Base-by-base conservation (phyloP, 768 basidiomycete genomes). In the Kwoniella europaea region DNA sequence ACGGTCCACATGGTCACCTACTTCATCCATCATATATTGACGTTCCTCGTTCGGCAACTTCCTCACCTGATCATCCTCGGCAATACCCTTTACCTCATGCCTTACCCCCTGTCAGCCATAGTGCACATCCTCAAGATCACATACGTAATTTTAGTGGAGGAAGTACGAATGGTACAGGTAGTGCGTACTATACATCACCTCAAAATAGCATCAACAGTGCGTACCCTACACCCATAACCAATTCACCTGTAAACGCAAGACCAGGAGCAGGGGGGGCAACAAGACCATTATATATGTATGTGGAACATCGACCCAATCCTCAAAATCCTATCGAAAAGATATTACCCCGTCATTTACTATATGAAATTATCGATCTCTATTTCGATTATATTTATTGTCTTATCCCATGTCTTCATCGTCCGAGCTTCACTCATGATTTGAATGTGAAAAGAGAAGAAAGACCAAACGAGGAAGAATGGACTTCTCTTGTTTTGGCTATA, bases 301-400 rank as follows among this genome's bases (percentile, higher is more conserved):
- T 93, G 58, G 88, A 92, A 53, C 87, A 91, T 24, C 70, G 70
- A 5, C 55, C 59, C 29, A 90, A 89, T 79, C 88, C 90, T n/a
- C 87, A 90, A 1, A 90, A 90, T 78, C 87, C 91, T 43, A 85
- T 96, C 57, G 91, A 94, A 78, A 90, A 91, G 70, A 88, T 94
- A 64, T 91, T 92, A 10, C 91, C 92, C 20, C 87, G 92, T 64
- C 90, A 92, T 68, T 91, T 90, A 5, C 90, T 94, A 59, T 88
- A 89, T 52, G 88, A 92, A 69, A 91, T 96, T 75, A 90, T 94
- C 72, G 88, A 90, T 50, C 88, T 95, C 13, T 97, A 93, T 85
- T 96, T 95, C 81, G 94, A 95, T 82, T 96, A 92, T 80, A 92
- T 95, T 59, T 94, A 94, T 83, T 91, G 92, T 10, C 87, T 96